Base-by-base conservation (phyloP, 768 basidiomycete genomes). In the Suillus weaverae region DNA sequence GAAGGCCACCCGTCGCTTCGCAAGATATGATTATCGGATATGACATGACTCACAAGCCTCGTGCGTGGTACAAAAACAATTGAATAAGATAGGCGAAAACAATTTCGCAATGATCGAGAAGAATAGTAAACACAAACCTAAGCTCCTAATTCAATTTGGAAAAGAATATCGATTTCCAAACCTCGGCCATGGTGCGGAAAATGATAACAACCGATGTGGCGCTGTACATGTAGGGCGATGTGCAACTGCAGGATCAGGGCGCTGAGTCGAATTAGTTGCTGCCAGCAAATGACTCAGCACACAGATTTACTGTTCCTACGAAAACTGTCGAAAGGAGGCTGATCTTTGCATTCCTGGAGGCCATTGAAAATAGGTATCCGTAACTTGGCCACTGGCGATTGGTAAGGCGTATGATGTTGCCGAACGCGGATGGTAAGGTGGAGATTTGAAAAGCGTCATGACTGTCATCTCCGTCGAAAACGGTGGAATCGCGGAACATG, bases 381-480 rank as follows among this genome's bases (percentile, higher is more conserved):
- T 55, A 36, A 55, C 54, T 22, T 55, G 22, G 36, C 16, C 36
- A 22, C 56, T 57, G 38, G 38, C 56, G 16, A 39, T 41, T 39
- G 26, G 38, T 59, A 59, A 59, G 56, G 56, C 56, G 56, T 59
- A 59, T 30, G 26, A 18, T 30, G 36, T 39, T 59, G 30, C 56
- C 56, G 56, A 59, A 59, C 56, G 38, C 11, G 56, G 56, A 57
- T 20, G 20, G 16, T 46, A 32, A 53, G 36, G 22, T 51, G 55
- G 56, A 57, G 26, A 57, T 18, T 9, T 20, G 55, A 16, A 59
- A 18, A 39, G 39, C 26, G 57, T 20, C 57, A 59, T 59, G 39
- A 41, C 3, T 59, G 57, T 59, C 57, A 59, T 59, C 57, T 59
- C 57, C 57, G 57, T 41, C 57, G 11, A 41, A 30, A 26, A 59